phyloP scores from a whole-genome alignment of 2,329 filamentous ascomycete species.

The Colletotrichum cordylinicola region DNA sequence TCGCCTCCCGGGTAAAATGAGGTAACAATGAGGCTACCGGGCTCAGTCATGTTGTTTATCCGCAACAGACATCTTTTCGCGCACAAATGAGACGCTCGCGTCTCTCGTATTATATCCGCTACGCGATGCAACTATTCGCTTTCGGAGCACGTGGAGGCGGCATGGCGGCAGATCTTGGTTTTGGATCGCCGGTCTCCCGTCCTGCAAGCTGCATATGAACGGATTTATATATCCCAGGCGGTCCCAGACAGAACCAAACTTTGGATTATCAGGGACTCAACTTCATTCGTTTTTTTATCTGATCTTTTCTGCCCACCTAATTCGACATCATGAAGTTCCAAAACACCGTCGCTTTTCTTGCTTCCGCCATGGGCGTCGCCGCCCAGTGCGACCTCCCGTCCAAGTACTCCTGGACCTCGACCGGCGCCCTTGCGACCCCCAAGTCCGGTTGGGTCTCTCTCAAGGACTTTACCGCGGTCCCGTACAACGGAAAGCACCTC shows the following conservation, averaged over 20 bases:
- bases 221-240: not conserved
- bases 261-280: not conserved
- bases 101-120: not conserved
- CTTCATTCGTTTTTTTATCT: not conserved
- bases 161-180: not conserved
- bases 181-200: not conserved
- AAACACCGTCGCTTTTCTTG: conserved; percentile 19
- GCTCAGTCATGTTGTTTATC: not conserved
- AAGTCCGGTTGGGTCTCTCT: conserved; percentile 60
- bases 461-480: conserved; percentile 66
- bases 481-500: conserved; percentile 63
- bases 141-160: not conserved
- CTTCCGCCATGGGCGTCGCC: conserved; percentile 21
- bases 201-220: not conserved
- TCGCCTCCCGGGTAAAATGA: not conserved
- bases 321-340: not conserved
- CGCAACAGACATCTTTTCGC: not conserved
- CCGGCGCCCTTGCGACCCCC: conserved; percentile 54
- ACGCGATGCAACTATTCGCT: not conserved
- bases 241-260: not conserved
- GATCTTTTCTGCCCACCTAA: not conserved
- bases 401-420: conserved; percentile 61
- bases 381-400: conserved; percentile 57
- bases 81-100: not conserved
- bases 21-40: not conserved